These are phyloP conservation scores for Neobulgaria alba DNA, from an alignment of 2,329 filamentous ascomycete species.

Conservation along the genomic window DNA sequence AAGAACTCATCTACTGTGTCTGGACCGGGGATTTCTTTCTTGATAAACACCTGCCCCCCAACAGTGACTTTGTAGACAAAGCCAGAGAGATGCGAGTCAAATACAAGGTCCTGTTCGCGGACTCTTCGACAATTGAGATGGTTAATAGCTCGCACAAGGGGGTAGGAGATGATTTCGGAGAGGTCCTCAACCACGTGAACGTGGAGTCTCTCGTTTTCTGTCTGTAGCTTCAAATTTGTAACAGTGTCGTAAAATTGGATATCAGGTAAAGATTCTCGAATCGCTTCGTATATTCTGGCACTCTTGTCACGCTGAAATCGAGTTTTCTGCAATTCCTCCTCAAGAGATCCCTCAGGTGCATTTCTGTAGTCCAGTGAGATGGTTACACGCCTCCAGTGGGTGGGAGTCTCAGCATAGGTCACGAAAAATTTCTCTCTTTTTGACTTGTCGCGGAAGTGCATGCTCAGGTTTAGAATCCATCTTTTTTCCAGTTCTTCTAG, in stretches of 20 bases:
- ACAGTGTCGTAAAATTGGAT: slow-evolving; percentile 96
- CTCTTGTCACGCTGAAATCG: slow-evolving; percentile 88
- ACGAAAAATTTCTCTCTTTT: slow-evolving; percentile 97
- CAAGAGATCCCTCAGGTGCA: slow-evolving; percentile 71
- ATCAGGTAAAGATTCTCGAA: slow-evolving; percentile 82
- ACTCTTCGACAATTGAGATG: slow-evolving; percentile 61
- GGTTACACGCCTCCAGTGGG: slow-evolving; percentile 78
- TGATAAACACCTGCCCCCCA: slow-evolving; percentile 65
- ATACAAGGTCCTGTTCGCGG: slow-evolving; percentile 67
- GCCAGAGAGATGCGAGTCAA: slow-evolving; percentile 89
- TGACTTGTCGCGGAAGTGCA: slow-evolving; percentile 93
- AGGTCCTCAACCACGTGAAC: slow-evolving; percentile 97
- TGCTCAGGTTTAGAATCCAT: slow-evolving; percentile 96
- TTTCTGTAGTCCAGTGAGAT: slow-evolving; percentile 88
- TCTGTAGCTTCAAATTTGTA: slow-evolving; percentile 91
- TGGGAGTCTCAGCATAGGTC: slow-evolving; percentile 76
- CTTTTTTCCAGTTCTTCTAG: slow-evolving; percentile 74
- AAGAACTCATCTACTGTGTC: slow-evolving; percentile 94
- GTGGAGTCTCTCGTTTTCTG: slow-evolving; percentile 76
- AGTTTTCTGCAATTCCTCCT: slow-evolving; percentile 69
- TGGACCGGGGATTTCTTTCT: slow-evolving; percentile 95
- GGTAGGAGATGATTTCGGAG: slow-evolving; percentile 79
- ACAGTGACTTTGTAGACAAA: slow-evolving; percentile 92
- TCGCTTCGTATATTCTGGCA: slow-evolving; percentile 85
- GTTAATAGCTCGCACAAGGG: slow-evolving; percentile 60